phyloP scores from a whole-genome alignment of 2,329 filamentous ascomycete genomes.

The Phyllosticta paracitricarpa region DNA sequence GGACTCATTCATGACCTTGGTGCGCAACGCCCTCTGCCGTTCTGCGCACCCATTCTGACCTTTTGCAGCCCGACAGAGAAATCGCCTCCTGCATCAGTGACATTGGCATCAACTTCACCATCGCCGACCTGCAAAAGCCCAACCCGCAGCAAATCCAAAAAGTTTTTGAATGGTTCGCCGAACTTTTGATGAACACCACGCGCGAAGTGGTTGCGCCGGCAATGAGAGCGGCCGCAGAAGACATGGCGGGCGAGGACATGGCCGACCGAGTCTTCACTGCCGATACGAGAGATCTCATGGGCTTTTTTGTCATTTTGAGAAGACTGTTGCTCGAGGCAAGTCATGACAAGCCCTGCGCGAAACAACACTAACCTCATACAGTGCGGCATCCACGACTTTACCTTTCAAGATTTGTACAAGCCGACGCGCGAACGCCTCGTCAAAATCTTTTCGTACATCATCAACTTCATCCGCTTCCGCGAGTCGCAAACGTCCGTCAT shows the following conservation, averaged over 20 bases:
- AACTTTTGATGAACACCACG: constrained; percentile 86
- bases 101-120: constrained; percentile 81
- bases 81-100: constrained; percentile 96
- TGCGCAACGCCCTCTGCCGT: constrained; percentile 17
- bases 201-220: constrained; percentile 89
- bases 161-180: constrained; percentile 96
- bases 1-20: constrained; percentile 43
- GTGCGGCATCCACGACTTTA: constrained; percentile 89
- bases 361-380: constrained; percentile 25
- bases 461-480: constrained; percentile 97
- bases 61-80: constrained; percentile 55
- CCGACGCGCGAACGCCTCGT: constrained; percentile 83
- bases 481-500: constrained; percentile 85
- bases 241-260: constrained; percentile 67
- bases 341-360: background rate
- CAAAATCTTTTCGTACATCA: constrained; percentile 94
- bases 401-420: constrained; percentile 82
- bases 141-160: constrained; percentile 92
- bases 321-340: constrained; percentile 60
- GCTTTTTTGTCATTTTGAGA: constrained; percentile 79
- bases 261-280: constrained; percentile 67
- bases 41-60: background rate
- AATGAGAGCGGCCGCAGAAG: constrained; percentile 84
- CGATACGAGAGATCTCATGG: constrained; percentile 90
- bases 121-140: constrained; percentile 83